phyloP scores from a whole-genome alignment of 2,329 filamentous ascomycete genomes.

The Ceratocystis destructans region DNA sequence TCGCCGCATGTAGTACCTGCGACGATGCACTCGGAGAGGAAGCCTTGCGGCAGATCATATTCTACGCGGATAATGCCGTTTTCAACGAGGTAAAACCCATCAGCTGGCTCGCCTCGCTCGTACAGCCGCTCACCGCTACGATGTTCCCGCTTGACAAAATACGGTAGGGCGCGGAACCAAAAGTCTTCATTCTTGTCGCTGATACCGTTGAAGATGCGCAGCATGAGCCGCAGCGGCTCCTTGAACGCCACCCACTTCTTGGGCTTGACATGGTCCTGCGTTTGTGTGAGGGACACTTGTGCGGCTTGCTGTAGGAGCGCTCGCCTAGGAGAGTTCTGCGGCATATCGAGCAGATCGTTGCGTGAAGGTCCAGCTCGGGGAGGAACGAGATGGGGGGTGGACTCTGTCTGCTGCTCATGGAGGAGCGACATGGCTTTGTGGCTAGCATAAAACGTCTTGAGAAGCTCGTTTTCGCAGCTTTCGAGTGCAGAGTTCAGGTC shows the following conservation, averaged over 20 bases:
- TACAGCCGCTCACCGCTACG: slow-evolving; percentile 61
- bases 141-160: slow-evolving; percentile 59
- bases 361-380: slow-evolving; percentile 27
- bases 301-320: slow-evolving; percentile 68
- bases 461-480: slow-evolving; percentile 83
- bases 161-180: slow-evolving; percentile 69
- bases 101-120: slow-evolving; percentile 58
- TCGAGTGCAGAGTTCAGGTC: slow-evolving; percentile 89
- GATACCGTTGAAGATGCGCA: slow-evolving; percentile 88
- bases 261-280: slow-evolving; percentile 46
- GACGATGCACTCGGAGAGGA: slow-evolving; percentile 80
- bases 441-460: slow-evolving; percentile 63
- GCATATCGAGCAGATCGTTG: slow-evolving; percentile 21
- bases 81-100: slow-evolving; percentile 83
- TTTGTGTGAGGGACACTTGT: slow-evolving; percentile 36
- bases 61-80: slow-evolving; percentile 78
- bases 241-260: slow-evolving; percentile 76
- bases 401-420: slow-evolving; percentile 30
- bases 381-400: slow-evolving; percentile 36
- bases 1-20: slow-evolving; percentile 92
- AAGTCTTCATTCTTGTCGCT: slow-evolving; percentile 84
- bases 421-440: slow-evolving; percentile 41
- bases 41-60: slow-evolving; percentile 80
- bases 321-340: slow-evolving; percentile 68
- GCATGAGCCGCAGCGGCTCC: slow-evolving; percentile 77